Conservation (phyloP, 306 rosid species). For the Lotus japonicus region DNA sequence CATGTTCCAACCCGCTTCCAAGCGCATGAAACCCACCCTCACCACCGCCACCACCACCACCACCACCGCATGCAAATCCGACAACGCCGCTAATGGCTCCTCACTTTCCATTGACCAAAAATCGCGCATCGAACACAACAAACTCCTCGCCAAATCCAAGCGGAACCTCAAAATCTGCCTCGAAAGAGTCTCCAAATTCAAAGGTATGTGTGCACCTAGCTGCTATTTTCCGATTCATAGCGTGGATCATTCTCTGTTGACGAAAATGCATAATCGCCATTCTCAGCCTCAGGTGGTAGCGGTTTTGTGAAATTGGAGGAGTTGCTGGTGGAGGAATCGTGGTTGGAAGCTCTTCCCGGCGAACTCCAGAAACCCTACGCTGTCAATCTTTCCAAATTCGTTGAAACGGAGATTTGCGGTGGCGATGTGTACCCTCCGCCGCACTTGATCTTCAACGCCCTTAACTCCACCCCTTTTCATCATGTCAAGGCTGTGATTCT, state of each 20-base stretch:
- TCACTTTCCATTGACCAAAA: constrained; percentile 34
- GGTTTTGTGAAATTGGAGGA: constrained; percentile 61
- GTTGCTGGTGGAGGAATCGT: constrained; percentile 68
- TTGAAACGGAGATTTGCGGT: constrained; percentile 47
- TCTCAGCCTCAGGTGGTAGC: not conserved
- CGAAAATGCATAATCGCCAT: not conserved
- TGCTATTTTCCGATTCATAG: not conserved
- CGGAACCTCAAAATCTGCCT: constrained; percentile 61
- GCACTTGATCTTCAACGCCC: constrained; percentile 83
- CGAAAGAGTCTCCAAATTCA: constrained; percentile 36
- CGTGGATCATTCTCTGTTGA: not conserved
- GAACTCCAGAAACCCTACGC: constrained; percentile 76
- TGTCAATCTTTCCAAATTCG: constrained; percentile 54
- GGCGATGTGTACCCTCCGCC: constrained; percentile 61
- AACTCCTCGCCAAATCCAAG: constrained; percentile 55
- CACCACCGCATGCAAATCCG: constrained; percentile 17
- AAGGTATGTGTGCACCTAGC: constrained; percentile 19
- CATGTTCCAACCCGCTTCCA: constrained; percentile 41
- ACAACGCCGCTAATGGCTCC: not conserved
- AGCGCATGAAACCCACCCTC: constrained; percentile 44
- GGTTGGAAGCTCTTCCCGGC: constrained; percentile 61
- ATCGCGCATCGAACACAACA: constrained; percentile 56
- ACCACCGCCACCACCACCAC: no score
- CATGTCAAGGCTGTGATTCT: constrained; percentile 76
- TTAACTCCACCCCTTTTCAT: constrained; percentile 76